Base-by-base conservation (phyloP, 2,329 filamentous ascomycete genomes). In the Tolypocladium album region DNA sequence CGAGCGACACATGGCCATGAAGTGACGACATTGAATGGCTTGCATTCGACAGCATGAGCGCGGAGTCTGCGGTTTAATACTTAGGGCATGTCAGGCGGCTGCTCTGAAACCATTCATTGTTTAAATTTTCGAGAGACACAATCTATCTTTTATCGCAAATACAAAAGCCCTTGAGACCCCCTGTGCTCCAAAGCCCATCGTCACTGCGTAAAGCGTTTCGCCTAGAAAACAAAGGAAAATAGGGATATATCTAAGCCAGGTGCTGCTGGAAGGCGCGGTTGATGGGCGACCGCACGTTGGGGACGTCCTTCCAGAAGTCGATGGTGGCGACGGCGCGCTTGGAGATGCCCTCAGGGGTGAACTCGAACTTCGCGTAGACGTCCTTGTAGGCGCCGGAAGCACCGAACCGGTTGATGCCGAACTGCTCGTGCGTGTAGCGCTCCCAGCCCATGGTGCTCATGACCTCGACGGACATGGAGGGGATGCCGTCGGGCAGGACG, bases 331-430 rank as follows among this genome's bases (percentile, higher is more conserved):
- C 77, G 63, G 93, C 94, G 70, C 94, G 92, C 89, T 97, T 97
- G 79, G 90, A 82, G 75, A 99, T 89, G 67, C 94, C 94, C 79
- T 96, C 93, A 59, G 94, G 90, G 57, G 93, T 99, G 83, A 99
- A 97, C 79, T 97, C 94, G 80, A 99, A 99, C 86, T 97, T 97
- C 89, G 90, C 88, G 85, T 99, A 99, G 63, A 99, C 92, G 71
- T 97, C 88, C 88, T 93, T 93, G 84, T 97, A 97, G 67, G 93
- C 88, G 71, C 93, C 94, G 60, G 90, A 96, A 67, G 93, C 93
- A 86, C 94, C 94, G 78, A 99, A 99, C 75, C 94, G 87, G 88
- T 99, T 99, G 67, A 99, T 87, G 75, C 94, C 94, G 72, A 99
- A 99, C 82, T 99, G 94, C 86, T 99, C 94, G 80, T 99, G 93